Conservation (phyloP, 2,329 filamentous ascomycete species). For the Claviceps lovelessii region DNA sequence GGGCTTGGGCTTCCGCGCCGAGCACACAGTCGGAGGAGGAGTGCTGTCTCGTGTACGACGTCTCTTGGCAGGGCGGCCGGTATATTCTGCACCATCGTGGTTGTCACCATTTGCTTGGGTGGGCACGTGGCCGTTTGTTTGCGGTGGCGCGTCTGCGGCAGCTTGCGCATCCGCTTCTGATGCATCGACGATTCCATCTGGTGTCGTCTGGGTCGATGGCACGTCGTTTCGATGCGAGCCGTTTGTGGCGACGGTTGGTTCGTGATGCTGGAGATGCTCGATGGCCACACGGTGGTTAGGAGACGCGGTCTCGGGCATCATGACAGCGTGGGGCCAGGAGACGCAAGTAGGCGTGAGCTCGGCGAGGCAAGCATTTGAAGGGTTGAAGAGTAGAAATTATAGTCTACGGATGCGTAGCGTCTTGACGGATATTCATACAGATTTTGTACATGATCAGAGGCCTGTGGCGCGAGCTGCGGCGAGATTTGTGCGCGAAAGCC, state of each 20-base stretch:
- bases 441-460: conserved; percentile 42
- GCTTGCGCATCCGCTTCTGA: conserved; percentile 9
- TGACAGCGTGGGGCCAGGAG: conserved; percentile 29
- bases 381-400: conserved; percentile 37
- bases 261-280: conserved; percentile 15
- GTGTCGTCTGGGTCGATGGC: conserved; percentile 8
- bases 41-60: conserved; percentile 42
- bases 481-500: conserved; percentile 28
- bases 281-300: conserved; percentile 26
- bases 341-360: conserved; percentile 36
- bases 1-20: conserved; percentile 31
- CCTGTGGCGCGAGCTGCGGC: conserved; percentile 31
- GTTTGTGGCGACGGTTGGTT: conserved; percentile 13
- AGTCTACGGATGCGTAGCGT: conserved; percentile 36
- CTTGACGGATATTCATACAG: conserved; percentile 30
- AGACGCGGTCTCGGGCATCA: conserved; percentile 49
- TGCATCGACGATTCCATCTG: conserved; percentile 6
- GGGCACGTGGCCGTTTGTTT: conserved; percentile 18
- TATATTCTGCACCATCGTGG: conserved; percentile 23
- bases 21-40: conserved; percentile 19
- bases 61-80: conserved; percentile 47
- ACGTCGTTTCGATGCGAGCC: conserved; percentile 9
- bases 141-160: conserved; percentile 11
- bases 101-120: conserved; percentile 45
- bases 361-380: conserved; percentile 44